Evolutionary conservation across 352 stramenopile species (phyloP).

Genomic region (Pythium phragmiticola): DNA sequence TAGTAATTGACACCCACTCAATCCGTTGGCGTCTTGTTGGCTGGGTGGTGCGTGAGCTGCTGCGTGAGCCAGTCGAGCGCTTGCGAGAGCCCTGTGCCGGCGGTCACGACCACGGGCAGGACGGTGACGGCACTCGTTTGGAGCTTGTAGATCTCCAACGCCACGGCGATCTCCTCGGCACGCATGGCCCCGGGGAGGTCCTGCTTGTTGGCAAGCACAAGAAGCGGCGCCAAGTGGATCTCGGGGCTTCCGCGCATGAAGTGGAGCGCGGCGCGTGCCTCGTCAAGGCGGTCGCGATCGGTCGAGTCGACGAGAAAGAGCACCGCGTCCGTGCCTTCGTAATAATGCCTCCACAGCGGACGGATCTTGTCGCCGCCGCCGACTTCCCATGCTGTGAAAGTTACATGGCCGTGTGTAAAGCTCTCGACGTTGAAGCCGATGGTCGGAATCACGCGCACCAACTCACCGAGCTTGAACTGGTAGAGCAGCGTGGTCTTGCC

Average conservation of each 20-base stretch:
- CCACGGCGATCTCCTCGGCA: constrained; percentile 26
- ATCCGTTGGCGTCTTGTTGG: too few species aligned
- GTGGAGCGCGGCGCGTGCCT: constrained; percentile 26
- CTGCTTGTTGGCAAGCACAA: constrained; percentile 54
- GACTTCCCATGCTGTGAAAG: constrained; percentile 61
- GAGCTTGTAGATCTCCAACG: constrained; percentile 12
- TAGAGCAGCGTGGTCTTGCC: constrained; percentile 94
- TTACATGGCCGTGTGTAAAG: constrained; percentile 28
- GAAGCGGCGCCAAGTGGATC: constrained; percentile 23
- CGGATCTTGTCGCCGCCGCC: constrained; percentile 50
- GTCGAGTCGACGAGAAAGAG: constrained; percentile 69
- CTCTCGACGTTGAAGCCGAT: constrained; percentile 61
- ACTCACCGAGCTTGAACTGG: constrained; percentile 45
- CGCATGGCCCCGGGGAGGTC: constrained; percentile 31
- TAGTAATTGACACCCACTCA: not conserved
- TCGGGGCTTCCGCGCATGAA: constrained; percentile 25
- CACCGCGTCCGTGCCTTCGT: constrained; percentile 37
- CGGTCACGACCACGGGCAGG: not conserved
- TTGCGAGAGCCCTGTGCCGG: constrained; percentile 16
- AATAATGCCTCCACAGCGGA: constrained; percentile 60
- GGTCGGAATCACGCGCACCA: constrained; percentile 47
- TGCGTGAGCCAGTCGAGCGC: constrained; percentile 24
- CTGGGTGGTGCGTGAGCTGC: not conserved
- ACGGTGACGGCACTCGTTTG: not conserved
- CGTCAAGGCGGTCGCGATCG: constrained; percentile 33